phyloP scores from a whole-genome alignment of 148 eudicot genomes.

The Pouteria glomerata region DNA sequence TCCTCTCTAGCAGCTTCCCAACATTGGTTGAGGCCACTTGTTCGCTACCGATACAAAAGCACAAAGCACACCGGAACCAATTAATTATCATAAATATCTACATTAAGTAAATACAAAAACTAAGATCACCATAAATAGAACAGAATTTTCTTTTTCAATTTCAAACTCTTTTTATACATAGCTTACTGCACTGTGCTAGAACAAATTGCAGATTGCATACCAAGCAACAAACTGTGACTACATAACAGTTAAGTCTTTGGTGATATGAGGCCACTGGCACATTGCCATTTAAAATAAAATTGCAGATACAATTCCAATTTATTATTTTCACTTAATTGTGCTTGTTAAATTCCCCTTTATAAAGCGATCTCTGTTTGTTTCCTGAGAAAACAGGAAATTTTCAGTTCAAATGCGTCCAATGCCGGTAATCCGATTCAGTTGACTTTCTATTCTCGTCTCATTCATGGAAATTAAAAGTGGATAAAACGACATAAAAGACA shows the following conservation, averaged over 20 bases:
- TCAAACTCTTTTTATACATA: not conserved
- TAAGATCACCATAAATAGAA: not conserved
- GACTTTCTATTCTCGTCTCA: not conserved
- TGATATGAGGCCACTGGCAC: too few species aligned
- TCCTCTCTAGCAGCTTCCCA: constrained; percentile 63
- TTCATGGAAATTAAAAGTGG: not conserved
- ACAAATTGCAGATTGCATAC: not conserved
- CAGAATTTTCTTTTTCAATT: not conserved
- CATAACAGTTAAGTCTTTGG: not conserved
- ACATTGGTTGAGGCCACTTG: constrained; percentile 55
- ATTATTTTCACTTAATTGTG: not conserved
- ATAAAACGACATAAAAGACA: not conserved
- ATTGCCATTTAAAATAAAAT: too few species aligned
- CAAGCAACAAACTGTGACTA: not conserved
- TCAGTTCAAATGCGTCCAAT: not conserved
- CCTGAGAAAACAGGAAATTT: not conserved
- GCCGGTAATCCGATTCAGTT: not conserved
- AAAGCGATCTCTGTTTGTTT: not conserved
- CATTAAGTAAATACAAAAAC: not conserved
- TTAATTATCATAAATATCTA: not conserved
- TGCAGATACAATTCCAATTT: too few species aligned
- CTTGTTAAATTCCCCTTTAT: not conserved
- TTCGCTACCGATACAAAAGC: constrained; percentile 32
- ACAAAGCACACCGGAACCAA: not conserved
- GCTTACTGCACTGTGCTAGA: not conserved